These are phyloP conservation scores for Macadamia integrifolia DNA, from an alignment of 164 flowering plant genomes.

Conservation along the genomic window DNA sequence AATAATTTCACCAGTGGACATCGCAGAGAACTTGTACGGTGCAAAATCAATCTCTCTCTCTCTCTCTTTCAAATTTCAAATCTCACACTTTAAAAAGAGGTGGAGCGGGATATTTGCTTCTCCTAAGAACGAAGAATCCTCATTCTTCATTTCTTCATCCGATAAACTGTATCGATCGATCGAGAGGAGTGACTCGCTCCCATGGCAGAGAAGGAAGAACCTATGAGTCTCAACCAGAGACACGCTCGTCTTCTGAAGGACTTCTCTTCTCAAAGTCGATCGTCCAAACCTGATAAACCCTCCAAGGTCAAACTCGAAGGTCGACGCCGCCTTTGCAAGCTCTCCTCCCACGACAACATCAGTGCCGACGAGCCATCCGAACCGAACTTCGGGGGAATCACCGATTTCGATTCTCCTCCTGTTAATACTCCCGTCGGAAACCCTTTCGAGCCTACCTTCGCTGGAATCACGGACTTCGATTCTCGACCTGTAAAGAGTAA, in stretches of 20 bases:
- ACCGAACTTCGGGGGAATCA: constrained; percentile 10
- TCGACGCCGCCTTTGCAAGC: constrained; percentile 48
- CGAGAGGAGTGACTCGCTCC: not conserved
- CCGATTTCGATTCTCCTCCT: constrained; percentile 40
- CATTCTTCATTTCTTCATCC: not conserved
- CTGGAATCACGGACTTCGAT: not conserved
- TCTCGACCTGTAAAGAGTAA: not conserved
- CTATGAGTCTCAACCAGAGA: constrained; percentile 63
- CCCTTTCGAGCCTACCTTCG: not conserved
- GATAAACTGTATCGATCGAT: too few relatives aligned
- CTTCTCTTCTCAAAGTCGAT: constrained; percentile 33
- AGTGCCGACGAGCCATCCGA: not conserved
- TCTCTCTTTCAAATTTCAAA: not conserved
- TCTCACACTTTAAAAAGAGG: not conserved
- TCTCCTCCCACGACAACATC: constrained; percentile 17
- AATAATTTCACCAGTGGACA: not conserved
- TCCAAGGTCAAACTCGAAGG: constrained; percentile 39
- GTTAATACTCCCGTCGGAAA: constrained; percentile 11
- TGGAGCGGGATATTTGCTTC: not conserved
- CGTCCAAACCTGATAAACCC: constrained; percentile 18
- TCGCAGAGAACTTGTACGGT: not conserved
- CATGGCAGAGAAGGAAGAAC: constrained; percentile 37
- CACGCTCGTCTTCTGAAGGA: constrained; percentile 50
- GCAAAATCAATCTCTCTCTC: not conserved
- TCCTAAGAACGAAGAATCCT: not conserved